Percentiles rank a stretch among this genome's conserved stretches.
phyloP scores from a whole-genome alignment of 179 eudicot species.

The Sideroxylon spinosum region DNA sequence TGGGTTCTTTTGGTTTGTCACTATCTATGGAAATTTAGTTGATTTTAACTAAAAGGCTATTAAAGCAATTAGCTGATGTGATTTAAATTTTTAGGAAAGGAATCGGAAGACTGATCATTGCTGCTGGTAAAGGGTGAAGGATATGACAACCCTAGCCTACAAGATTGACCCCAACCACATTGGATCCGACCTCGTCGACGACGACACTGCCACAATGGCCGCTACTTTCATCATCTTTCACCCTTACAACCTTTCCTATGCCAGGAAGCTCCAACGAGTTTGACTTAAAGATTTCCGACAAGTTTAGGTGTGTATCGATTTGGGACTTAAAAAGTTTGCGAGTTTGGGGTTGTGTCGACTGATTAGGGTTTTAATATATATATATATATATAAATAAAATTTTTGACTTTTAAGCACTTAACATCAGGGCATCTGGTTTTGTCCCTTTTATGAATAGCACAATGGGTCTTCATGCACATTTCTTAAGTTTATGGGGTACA shows the following conservation, averaged over 20 bases:
- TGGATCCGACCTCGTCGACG: conserved; percentile 95
- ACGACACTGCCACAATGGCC: conserved; percentile 97
- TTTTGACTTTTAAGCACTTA: no score
- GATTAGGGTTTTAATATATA: no score
- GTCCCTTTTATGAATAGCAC: no score
- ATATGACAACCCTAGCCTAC: conserved; percentile 92
- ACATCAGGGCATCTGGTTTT: no score
- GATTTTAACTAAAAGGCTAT: no score
- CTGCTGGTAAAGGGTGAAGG: conserved; percentile 98
- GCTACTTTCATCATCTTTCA: conserved; percentile 80
- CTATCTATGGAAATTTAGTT: not conserved
- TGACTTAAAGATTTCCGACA: no score
- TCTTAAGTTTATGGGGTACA: no score
- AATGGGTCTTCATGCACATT: no score
- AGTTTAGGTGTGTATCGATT: no score
- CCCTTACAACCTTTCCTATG: conserved; percentile 56
- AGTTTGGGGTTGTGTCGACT: no score
- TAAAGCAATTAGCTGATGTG: conserved; percentile 2
- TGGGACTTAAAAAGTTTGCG: no score
- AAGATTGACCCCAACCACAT: conserved; percentile 66
- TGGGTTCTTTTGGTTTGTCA: conserved; percentile 12
- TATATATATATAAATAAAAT: no score
- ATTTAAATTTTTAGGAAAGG: conserved; percentile 60
- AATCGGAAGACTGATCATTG: conserved; percentile 92
- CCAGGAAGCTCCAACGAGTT: conserved; percentile 41